These are phyloP conservation scores for Dichotomopilus funicola DNA, from an alignment of 2,329 filamentous ascomycete species.

Conservation along the genomic window DNA sequence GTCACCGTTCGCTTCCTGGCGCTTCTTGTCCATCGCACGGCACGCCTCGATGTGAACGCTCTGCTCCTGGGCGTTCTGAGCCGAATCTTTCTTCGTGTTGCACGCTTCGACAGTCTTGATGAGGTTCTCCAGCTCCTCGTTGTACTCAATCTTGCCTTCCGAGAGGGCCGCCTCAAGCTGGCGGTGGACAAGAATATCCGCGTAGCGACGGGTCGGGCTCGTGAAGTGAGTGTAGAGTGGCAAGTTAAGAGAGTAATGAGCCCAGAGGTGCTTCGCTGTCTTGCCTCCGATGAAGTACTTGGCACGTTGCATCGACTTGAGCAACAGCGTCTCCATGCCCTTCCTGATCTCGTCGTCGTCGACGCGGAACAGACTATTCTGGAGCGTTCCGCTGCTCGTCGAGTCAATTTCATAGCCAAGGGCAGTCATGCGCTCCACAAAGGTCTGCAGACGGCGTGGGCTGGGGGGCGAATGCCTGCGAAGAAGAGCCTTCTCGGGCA, in stretches of 20 bases:
- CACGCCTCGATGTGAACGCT: slow-evolving; percentile 98
- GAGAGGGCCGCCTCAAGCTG: slow-evolving; percentile 85
- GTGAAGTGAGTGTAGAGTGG: slow-evolving; percentile 97
- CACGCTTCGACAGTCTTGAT: slow-evolving; percentile 90
- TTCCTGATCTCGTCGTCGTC: slow-evolving; percentile 84
- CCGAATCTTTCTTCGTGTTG: slow-evolving; percentile 99
- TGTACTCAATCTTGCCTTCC: slow-evolving; percentile 74
- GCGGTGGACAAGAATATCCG: slow-evolving; percentile 90
- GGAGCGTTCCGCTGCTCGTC: slow-evolving; percentile 80
- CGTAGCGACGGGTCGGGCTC: slow-evolving; percentile 87
- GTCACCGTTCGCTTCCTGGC: slow-evolving; percentile 79
- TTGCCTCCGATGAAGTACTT: slow-evolving; percentile 90
- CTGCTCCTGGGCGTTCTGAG: slow-evolving; percentile 95
- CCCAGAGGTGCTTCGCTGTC: slow-evolving; percentile 67
- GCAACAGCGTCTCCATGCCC: slow-evolving; percentile 92
- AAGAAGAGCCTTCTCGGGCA: slow-evolving; percentile 89
- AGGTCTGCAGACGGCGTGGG: slow-evolving; percentile 78
- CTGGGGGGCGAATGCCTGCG: slow-evolving; percentile 83
- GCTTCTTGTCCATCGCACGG: slow-evolving; percentile 88
- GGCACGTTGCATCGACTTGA: slow-evolving; percentile 93
- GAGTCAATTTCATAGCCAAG: slow-evolving; percentile 87
- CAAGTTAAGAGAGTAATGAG: slow-evolving; percentile 88
- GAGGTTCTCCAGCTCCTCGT: slow-evolving; percentile 79
- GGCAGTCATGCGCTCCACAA: slow-evolving; percentile 86
- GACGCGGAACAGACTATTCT: slow-evolving; percentile 92